Conservation (phyloP, 2,329 filamentous ascomycete species). For the Penicillium capsulatum region DNA sequence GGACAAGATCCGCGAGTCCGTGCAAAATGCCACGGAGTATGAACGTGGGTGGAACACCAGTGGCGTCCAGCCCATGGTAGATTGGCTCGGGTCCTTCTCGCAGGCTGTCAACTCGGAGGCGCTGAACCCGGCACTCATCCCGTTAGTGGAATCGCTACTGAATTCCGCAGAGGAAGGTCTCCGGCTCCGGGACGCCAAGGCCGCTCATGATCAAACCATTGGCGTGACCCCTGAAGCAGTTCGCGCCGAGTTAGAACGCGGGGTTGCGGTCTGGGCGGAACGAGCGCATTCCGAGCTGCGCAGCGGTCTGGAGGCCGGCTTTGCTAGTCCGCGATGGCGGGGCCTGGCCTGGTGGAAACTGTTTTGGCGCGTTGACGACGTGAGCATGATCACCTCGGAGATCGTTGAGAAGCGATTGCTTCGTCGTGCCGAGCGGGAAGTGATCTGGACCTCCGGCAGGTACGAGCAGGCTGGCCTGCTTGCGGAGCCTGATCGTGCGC, state of each 20-base stretch:
- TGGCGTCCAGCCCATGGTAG: constrained; percentile 59
- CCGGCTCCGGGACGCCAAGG: constrained; percentile 26
- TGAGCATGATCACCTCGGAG: constrained; percentile 74
- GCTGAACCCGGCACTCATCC: constrained; percentile 63
- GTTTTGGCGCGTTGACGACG: constrained; percentile 91
- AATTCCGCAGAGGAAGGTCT: constrained; percentile 36
- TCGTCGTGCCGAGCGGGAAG: constrained; percentile 68
- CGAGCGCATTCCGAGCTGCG: constrained; percentile 78
- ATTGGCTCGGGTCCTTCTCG: constrained; percentile 55
- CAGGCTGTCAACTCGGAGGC: constrained; percentile 35
- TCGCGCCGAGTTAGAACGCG: constrained; percentile 51
- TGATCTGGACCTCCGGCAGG: constrained; percentile 78
- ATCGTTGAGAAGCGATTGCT: constrained; percentile 75
- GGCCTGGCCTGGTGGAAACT: constrained; percentile 90
- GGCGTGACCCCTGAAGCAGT: constrained; percentile 42
- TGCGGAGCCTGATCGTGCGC: constrained; percentile 21
- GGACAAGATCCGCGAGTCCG: constrained; percentile 62
- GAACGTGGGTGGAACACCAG: constrained; percentile 71
- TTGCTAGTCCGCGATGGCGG: constrained; percentile 71
- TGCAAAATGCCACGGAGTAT: constrained; percentile 66
- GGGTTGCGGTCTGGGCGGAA: constrained; percentile 70
- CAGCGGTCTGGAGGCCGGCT: constrained; percentile 71
- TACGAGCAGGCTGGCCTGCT: constrained; percentile 62
- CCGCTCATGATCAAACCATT: constrained; percentile 27
- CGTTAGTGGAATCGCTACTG: constrained; percentile 65